Conservation (phyloP, 1,139 yeast genomes). For the Dujonia santamariae region DNA sequence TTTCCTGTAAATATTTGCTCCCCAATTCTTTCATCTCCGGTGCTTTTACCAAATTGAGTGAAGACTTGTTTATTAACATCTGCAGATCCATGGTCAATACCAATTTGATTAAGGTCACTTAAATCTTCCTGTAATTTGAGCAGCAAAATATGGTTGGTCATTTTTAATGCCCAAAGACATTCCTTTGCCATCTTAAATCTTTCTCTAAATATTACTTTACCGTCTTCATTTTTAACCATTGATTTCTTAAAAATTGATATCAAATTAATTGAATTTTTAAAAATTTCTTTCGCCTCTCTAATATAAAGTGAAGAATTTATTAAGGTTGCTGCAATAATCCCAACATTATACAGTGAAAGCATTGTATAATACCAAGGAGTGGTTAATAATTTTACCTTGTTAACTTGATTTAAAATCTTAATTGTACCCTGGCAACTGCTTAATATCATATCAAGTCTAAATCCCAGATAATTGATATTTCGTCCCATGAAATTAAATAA, state of each 20-base stretch:
- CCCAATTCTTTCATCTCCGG: slow-evolving; percentile 6
- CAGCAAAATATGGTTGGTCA: slow-evolving; percentile 50
- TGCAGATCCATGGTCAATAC: slow-evolving; percentile 57
- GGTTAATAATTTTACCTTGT: slow-evolving; percentile 32
- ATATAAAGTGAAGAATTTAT: slow-evolving; percentile 41
- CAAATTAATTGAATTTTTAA: slow-evolving; percentile 25
- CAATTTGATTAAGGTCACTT: slow-evolving; percentile 34
- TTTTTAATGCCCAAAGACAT: slow-evolving; percentile 62
- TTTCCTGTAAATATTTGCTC: not conserved
- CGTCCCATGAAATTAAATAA: slow-evolving; percentile 34
- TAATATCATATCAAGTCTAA: slow-evolving; percentile 31
- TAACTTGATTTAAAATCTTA: slow-evolving; percentile 30
- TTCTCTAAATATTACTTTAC: slow-evolving; percentile 35
- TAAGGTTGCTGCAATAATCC: slow-evolving; percentile 43
- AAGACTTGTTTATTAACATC: slow-evolving; percentile 51
- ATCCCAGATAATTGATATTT: slow-evolving; percentile 29
- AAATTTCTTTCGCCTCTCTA: slow-evolving; percentile 21
- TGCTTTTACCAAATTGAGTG: slow-evolving; percentile 37
- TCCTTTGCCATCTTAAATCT: slow-evolving; percentile 60
- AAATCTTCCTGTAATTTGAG: slow-evolving; percentile 45
- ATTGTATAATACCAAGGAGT: slow-evolving; percentile 58
- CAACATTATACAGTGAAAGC: slow-evolving; percentile 44
- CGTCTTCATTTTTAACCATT: slow-evolving; percentile 30
- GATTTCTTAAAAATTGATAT: slow-evolving; percentile 27
- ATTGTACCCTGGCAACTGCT: slow-evolving; percentile 35